phyloP scores from a whole-genome alignment of 1,284 basidiomycete species.

The Puccinia brachypodii region DNA sequence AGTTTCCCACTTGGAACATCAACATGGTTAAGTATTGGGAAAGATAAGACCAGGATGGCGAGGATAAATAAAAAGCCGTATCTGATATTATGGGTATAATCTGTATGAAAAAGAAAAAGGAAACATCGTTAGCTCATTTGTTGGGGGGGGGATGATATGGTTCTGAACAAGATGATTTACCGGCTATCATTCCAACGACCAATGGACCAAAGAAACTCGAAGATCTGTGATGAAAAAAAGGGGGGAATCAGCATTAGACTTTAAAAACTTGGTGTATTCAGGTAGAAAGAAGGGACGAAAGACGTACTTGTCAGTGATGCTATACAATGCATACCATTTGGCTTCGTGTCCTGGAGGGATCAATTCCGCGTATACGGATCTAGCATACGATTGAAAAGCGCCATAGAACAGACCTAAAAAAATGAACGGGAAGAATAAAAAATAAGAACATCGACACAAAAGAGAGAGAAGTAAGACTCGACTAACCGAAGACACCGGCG shows the following conservation, averaged over 20 bases:
- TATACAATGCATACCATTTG: slow-evolving; percentile 74
- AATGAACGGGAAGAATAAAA: background rate
- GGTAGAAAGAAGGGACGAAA: background rate
- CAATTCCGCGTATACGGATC: slow-evolving; percentile 74
- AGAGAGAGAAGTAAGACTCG: slow-evolving; percentile 52
- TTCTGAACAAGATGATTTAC: slow-evolving; percentile 62
- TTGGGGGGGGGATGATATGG: background rate
- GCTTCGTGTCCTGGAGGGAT: slow-evolving; percentile 76
- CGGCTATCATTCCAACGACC: slow-evolving; percentile 78
- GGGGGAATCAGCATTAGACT: background rate
- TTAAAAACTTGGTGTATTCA: background rate
- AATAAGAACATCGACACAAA: slow-evolving; percentile 11
- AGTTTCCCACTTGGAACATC: slow-evolving; percentile 28
- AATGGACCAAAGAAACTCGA: slow-evolving; percentile 81
- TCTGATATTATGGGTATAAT: slow-evolving; percentile 65
- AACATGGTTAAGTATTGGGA: slow-evolving; percentile 66
- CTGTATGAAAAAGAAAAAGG: slow-evolving; percentile 7
- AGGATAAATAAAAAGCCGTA: slow-evolving; percentile 84
- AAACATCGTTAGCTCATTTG: background rate
- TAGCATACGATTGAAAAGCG: slow-evolving; percentile 75
- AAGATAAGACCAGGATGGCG: slow-evolving; percentile 72
- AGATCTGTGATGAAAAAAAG: slow-evolving; percentile 62
- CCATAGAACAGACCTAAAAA: slow-evolving; percentile 68
- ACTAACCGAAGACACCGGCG: slow-evolving; percentile 73
- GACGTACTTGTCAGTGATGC: slow-evolving; percentile 77